A percentile compares a stretch with the other conserved stretches of the same genome.
phyloP scores from a whole-genome alignment of 352 stramenopile species.

The Pythium diclinum region DNA sequence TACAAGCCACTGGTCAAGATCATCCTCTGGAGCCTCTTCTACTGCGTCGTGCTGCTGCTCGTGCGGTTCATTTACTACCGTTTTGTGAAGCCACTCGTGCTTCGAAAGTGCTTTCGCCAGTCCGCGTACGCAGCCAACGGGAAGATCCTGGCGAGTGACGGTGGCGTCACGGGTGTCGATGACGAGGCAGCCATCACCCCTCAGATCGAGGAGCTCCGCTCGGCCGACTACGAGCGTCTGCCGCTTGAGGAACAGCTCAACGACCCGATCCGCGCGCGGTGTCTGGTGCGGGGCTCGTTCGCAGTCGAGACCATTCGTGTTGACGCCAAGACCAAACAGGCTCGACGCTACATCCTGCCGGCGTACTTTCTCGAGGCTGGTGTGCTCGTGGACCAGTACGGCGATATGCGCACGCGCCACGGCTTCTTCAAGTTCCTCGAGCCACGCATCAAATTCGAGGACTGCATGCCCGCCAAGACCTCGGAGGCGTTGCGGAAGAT shows the following conservation, averaged over 20 bases:
- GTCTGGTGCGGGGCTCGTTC: constrained; percentile 18
- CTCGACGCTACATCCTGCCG: constrained; percentile 15
- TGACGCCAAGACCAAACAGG: background rate
- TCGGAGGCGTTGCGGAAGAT: constrained; percentile 12
- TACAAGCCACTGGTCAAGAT: constrained; percentile 25
- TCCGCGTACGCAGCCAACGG: background rate
- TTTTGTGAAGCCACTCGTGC: constrained; percentile 5
- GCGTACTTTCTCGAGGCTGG: constrained; percentile 24
- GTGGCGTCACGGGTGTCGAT: background rate
- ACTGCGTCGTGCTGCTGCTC: constrained; percentile 8
- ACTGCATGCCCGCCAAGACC: constrained; percentile 13
- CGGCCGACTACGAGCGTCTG: constrained; percentile 17
- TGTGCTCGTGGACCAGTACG: constrained; percentile 19
- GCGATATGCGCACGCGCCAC: constrained; percentile 14
- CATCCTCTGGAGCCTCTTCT: constrained; percentile 21
- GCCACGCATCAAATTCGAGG: constrained; percentile 14
- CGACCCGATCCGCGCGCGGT: constrained; percentile 25
- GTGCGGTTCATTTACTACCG: constrained; percentile 15
- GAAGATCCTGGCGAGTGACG: constrained; percentile 14
- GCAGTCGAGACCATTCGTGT: constrained; percentile 20
- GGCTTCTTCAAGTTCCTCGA: constrained; percentile 27
- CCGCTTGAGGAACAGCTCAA: constrained; percentile 24
- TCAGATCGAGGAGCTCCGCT: constrained; percentile 1
- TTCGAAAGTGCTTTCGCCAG: constrained; percentile 1
- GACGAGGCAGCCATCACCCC: background rate